A percentile compares a stretch with the other conserved stretches of the same genome.
Conservation (phyloP, 75 land plant genomes). For the Ceratopteris richardii region DNA sequence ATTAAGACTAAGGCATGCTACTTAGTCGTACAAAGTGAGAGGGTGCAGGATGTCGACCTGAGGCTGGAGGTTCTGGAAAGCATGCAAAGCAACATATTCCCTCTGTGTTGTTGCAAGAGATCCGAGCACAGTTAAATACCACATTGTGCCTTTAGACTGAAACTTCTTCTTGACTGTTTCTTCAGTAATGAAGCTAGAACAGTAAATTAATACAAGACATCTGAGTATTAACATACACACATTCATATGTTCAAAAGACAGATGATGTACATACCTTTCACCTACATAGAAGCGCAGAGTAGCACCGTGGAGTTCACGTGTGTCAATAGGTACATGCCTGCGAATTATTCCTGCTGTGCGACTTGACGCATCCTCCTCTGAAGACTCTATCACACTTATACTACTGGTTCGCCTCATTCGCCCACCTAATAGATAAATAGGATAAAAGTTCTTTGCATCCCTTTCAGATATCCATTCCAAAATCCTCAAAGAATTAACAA, state of each 20-base stretch:
- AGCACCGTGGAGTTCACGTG: slow-evolving; percentile 84
- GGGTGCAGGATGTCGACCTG: too few relatives aligned
- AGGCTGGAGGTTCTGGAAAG: slow-evolving; percentile 70
- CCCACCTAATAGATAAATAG: slow-evolving; percentile 21
- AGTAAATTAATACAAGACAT: slow-evolving; percentile 2
- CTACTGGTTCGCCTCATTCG: slow-evolving; percentile 38
- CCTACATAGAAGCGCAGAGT: slow-evolving; percentile 85
- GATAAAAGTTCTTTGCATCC: neutral
- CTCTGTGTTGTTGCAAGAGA: slow-evolving; percentile 94
- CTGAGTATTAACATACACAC: neutral
- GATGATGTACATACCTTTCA: slow-evolving; percentile 26
- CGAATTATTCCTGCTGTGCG: slow-evolving; percentile 92
- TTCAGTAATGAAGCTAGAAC: slow-evolving; percentile 36
- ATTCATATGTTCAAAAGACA: neutral
- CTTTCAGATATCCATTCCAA: neutral
- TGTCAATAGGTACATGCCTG: slow-evolving; percentile 76
- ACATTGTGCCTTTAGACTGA: slow-evolving; percentile 34
- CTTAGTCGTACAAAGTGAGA: too few relatives aligned
- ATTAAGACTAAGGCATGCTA: slow-evolving; percentile 5
- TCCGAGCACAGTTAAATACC: slow-evolving; percentile 91
- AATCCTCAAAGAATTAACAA: too few relatives aligned
- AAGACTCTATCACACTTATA: slow-evolving; percentile 36
- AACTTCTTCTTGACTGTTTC: slow-evolving; percentile 58
- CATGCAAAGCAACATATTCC: slow-evolving; percentile 93
- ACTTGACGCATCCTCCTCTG: slow-evolving; percentile 46